These are phyloP conservation scores for Amaranthus cruentus DNA, from an alignment of 148 eudicot species.

Conservation along the genomic window DNA sequence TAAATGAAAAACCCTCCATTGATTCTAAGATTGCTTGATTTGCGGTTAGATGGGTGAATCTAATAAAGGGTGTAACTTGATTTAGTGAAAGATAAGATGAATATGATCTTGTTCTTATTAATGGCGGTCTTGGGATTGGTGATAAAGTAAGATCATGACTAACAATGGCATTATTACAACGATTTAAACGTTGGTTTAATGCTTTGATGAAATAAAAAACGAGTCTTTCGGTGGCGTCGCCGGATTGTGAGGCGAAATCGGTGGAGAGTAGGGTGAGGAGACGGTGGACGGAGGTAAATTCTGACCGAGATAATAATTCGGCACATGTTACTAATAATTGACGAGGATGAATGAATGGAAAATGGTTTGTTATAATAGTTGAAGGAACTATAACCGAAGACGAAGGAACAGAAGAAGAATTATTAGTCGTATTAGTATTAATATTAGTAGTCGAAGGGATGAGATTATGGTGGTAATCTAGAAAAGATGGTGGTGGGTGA, in stretches of 20 bases:
- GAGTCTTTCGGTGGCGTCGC: conserved; percentile 69
- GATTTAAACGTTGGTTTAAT: conserved; percentile 45
- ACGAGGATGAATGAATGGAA: conserved; percentile 45
- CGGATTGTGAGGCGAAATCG: conserved; percentile 48
- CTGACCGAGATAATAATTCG: conserved; percentile 53
- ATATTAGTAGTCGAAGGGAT: background rate
- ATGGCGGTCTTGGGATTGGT: conserved; percentile 6
- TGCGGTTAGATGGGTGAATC: conserved; percentile 83
- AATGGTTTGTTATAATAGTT: conserved; percentile 15
- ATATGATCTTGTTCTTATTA: background rate
- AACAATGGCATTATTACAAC: conserved; percentile 1
- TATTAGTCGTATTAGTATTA: background rate
- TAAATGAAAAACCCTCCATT: conserved; percentile 35
- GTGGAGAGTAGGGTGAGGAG: conserved; percentile 49
- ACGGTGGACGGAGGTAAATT: conserved; percentile 64
- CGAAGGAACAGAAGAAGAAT: background rate
- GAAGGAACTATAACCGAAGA: background rate
- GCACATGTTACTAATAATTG: conserved; percentile 67
- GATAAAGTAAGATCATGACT: background rate
- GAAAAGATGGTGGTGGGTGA: conserved; percentile 12
- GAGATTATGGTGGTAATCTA: conserved; percentile 5
- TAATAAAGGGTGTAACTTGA: conserved; percentile 69
- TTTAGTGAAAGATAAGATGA: conserved; percentile 67
- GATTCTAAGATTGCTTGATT: conserved; percentile 91
- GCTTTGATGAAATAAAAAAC: conserved; percentile 60